phyloP scores from a whole-genome alignment of 129 eudicot species.

The Gnaphalium uliginosum region DNA sequence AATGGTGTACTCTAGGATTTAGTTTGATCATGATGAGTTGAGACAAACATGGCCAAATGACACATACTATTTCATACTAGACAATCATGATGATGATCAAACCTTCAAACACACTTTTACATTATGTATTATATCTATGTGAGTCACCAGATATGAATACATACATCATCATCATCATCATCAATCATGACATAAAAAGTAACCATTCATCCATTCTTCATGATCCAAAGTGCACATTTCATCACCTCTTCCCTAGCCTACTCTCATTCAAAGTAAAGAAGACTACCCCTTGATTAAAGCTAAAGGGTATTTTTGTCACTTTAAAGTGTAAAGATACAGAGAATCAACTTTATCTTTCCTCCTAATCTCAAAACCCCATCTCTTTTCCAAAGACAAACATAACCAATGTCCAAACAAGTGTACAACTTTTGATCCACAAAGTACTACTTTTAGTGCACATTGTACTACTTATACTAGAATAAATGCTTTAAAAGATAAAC shows the following conservation, averaged over 20 bases:
- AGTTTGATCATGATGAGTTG: conserved; percentile 26
- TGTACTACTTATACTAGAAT: background rate
- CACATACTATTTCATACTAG: conserved; percentile 21
- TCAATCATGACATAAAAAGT: conserved; percentile 41
- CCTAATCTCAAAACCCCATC: conserved; percentile 34
- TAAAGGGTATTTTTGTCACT: conserved; percentile 81
- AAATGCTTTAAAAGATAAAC: background rate
- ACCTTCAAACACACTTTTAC: conserved; percentile 35
- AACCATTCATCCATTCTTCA: conserved; percentile 46
- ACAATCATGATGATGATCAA: conserved; percentile 28
- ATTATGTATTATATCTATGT: conserved; percentile 28
- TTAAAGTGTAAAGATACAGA: conserved; percentile 43
- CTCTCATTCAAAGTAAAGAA: conserved; percentile 48
- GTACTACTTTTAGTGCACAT: conserved; percentile 9
- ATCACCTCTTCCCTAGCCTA: conserved; percentile 55
- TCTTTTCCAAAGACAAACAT: conserved; percentile 5
- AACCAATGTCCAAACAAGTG: conserved; percentile 28
- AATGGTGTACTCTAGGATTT: background rate
- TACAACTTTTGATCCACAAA: conserved; percentile 14
- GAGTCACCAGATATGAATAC: conserved; percentile 31
- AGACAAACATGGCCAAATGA: conserved; percentile 38
- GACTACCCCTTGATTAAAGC: conserved; percentile 63
- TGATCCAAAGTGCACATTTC: conserved; percentile 67
- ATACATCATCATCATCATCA: conserved; percentile 33
- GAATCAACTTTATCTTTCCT: conserved; percentile 60